A percentile compares a stretch with the other conserved stretches of the same genome.
phyloP scores from a whole-genome alignment of 148 eudicot species.

The Talinum fruticosum region DNA sequence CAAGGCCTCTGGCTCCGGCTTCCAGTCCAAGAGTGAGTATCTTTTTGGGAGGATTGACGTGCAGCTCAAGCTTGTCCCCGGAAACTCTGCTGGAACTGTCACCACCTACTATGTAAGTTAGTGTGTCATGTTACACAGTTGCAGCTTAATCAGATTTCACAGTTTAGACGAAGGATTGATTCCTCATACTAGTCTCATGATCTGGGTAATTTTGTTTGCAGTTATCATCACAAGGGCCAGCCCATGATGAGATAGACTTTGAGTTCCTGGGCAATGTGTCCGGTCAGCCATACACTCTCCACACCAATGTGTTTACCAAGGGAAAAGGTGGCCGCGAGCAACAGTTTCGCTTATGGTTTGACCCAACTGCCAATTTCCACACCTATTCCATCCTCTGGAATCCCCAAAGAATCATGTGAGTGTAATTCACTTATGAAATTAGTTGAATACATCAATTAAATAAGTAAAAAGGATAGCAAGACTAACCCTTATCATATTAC shows the following conservation, averaged over 20 bases:
- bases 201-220: neutral
- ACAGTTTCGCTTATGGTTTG: constrained; percentile 32
- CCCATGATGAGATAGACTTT: constrained; percentile 33
- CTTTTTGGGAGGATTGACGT: constrained; percentile 32
- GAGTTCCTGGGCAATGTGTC: constrained; percentile 29
- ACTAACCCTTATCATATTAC: neutral
- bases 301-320: constrained; percentile 26
- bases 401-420: constrained; percentile 24
- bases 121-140: neutral
- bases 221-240: constrained; percentile 28
- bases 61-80: constrained; percentile 28
- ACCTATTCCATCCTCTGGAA: constrained; percentile 28
- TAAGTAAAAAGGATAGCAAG: neutral
- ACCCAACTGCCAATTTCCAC: constrained; percentile 28
- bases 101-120: constrained; percentile 27
- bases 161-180: neutral
- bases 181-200: neutral
- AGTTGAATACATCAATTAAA: neutral
- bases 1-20: constrained; percentile 32
- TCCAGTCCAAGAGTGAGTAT: constrained; percentile 29
- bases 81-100: constrained; percentile 30
- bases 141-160: neutral
- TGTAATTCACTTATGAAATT: neutral
- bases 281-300: constrained; percentile 33
- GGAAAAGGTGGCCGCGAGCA: constrained; percentile 29